Percentiles rank a stretch among this genome's conserved stretches.
phyloP scores from a whole-genome alignment of 345 rosid species.

The Acer saccharum region DNA sequence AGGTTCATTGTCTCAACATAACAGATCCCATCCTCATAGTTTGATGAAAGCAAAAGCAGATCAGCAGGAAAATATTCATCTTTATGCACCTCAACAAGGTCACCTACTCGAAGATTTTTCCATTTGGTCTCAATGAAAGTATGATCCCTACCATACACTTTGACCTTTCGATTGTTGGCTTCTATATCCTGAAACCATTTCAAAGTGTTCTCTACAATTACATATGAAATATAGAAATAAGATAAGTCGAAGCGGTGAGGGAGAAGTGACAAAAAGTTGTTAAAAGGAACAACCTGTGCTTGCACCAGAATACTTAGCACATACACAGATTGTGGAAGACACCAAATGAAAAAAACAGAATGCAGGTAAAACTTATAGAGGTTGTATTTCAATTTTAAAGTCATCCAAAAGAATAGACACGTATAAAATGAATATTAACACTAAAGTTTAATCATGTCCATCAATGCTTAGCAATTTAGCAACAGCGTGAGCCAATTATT shows the following conservation, averaged over 20 bases:
- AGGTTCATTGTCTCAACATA: slow-evolving; percentile 95
- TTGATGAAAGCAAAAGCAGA: slow-evolving; percentile 82
- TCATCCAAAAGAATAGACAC: not conserved
- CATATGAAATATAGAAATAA: not conserved
- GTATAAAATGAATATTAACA: not conserved
- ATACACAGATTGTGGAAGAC: not conserved
- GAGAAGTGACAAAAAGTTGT: not conserved
- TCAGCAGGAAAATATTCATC: slow-evolving; percentile 94
- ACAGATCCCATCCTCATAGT: slow-evolving; percentile 74
- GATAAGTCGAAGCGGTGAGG: not conserved
- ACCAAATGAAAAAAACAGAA: slow-evolving; percentile 12
- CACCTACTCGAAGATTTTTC: slow-evolving; percentile 81
- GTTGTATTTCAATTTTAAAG: not conserved
- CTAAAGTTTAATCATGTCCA: slow-evolving; percentile 12
- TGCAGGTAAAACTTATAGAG: not conserved
- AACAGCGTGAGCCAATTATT: not conserved
- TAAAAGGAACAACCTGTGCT: not conserved
- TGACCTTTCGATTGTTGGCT: slow-evolving; percentile 78
- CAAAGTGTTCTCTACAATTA: slow-evolving; percentile 16
- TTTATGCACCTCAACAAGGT: slow-evolving; percentile 64
- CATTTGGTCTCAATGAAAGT: slow-evolving; percentile 53
- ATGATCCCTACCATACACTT: slow-evolving; percentile 38
- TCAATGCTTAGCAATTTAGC: not conserved
- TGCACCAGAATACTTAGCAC: slow-evolving; percentile 1
- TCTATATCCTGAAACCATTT: slow-evolving; percentile 65